Base-by-base conservation (phyloP, 108 stramenopile genomes). In the Skeletonema grethae region DNA sequence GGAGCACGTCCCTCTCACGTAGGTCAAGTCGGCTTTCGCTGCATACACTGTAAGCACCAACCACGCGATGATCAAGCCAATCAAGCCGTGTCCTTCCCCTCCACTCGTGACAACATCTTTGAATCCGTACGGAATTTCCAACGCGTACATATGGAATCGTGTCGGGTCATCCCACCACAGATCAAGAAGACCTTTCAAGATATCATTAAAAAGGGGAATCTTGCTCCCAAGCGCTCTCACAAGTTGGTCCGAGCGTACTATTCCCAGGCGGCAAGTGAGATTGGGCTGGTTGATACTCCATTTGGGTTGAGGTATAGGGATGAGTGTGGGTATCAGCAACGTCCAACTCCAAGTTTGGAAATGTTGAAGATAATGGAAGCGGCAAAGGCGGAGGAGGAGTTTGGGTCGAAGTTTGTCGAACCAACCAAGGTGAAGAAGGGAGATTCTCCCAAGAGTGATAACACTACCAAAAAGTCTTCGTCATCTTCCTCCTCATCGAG, bases 41-140 rank as follows among this genome's bases (percentile, higher is more conserved):
- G 67, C 24, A 18, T 39, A 35, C 58, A 53, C 18, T 69, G 67
- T 57, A 69, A 69, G 36, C 15, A 57, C 38, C 32, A 38, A 38
- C 18, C 56, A 11, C 32, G 38, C 10, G 16, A 22, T 11, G 7
- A 36, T 29, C 41, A 58, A 32, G 38, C 67, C 36, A 39, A 30
- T 25, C 67, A 69, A 41, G 56, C 67, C 8, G 41, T 57, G 3
- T 69, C 57, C 67, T 69, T 39, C 57, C 67, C 67, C 38, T 58
- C 67, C 22, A 59, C 34, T 41, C 38, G 57, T 29, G 67, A 39
- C 34, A 69, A 56, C 35, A 69, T 69, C 35, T 69, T 58, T 28
- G 67, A 69, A 25, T 58, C 57, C 7, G 67, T 69, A 11, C 35
- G 67, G 20, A 69, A 69, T 58, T 69, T 58, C 29, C 67, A 69